Base-by-base conservation (phyloP, 2,329 filamentous ascomycete species). In the Cordyceps fumosorosea region DNA sequence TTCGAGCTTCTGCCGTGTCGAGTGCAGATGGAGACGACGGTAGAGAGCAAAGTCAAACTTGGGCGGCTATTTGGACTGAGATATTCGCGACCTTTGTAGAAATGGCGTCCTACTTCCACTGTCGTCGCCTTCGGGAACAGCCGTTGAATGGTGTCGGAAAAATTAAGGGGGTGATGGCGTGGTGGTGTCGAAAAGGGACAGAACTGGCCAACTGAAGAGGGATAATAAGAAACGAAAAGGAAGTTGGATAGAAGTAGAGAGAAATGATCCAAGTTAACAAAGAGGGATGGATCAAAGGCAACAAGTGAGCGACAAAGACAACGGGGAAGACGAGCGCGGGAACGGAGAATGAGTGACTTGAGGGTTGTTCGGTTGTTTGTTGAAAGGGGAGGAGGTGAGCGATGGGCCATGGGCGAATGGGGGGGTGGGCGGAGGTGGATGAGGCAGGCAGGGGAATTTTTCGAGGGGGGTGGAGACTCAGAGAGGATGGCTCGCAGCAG, bases 381-480 rank as follows among this genome's bases (percentile, higher is more conserved):
- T 75, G 73, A 73, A 76, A 73, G 74, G 71, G 69, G 69, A 69
- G 67, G 45, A 56, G 37, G 48, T 37, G 44, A 62, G 60, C 52
- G 47, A 44, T 32, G 24, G 40, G 40, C 20, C 24, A 60, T 26
- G 37, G 67, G 66, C 66, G 62, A 64, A 64, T 24, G 37, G 40
- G 54, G 5, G 67, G 67, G 68, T 69, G 65, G 64, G 66, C 57
- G 64, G 63, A 57, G 63, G 66, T 63, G 56, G 66, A 64, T 12
- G 45, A 24, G 60, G 63, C 62, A 64, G 69, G 66, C 63, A 63
- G 58, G 67, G 40, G 62, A 61, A 62, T 55, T 60, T 60, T 62
- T 58, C 40, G 47, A 53, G 48, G 47, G 54, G 54, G 60, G 60
- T 56, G 60, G 52, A 42, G 34, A 5, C 34, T 37, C n/a, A n/a